Evolutionary conservation across 2,329 filamentous ascomycete genomes (phyloP), one percentile per base, ranked within the genome.

Genomic region (Fusarium sp.): DNA sequence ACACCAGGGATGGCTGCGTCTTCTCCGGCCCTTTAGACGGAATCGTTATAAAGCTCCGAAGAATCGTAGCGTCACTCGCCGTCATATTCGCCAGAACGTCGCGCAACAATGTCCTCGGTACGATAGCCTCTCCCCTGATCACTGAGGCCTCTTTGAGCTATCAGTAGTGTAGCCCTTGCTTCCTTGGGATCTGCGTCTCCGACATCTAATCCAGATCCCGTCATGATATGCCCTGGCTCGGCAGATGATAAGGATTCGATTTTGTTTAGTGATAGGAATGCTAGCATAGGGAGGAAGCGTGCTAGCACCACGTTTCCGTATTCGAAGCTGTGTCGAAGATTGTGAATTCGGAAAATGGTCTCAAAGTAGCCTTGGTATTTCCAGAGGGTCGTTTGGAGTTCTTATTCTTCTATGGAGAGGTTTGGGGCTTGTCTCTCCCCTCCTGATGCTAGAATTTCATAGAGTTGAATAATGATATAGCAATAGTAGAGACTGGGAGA

Each of bases 311-410:
- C 62, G 13, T 69, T 71, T 8, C 54, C 58, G 8, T 36, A 51
- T 30, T 58, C 58, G 6, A 72, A 72, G 8, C 70, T 68, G 7
- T 72, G 69, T 1, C 69, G 59, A 3, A 72, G 50, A 28, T 72
- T 62, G 28, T 72, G 65, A 7, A 72, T 71, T 1, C 68, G 63
- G 8, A 72, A 18, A 6, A 72, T n/a, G 1, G 68, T 65, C 36
- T 72, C 70, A 8, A 72, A 65, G 4, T 62, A 38, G 4, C 24
- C 69, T 48, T 59, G 55, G 11, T 60, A 64, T 20, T 22, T 60
- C 1, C 59, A 38, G 1, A 68, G 26, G 3, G 6, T 24, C 3
- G 2, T 4, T 1, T 22, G 47, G 6, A 70, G 47, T 6, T 57
- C 4, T 0, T 44, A 18, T 22, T 58, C 22, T 3, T 48, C 17